phyloP scores from a whole-genome alignment of 2,329 filamentous ascomycete species.

The Penicillium sp. region DNA sequence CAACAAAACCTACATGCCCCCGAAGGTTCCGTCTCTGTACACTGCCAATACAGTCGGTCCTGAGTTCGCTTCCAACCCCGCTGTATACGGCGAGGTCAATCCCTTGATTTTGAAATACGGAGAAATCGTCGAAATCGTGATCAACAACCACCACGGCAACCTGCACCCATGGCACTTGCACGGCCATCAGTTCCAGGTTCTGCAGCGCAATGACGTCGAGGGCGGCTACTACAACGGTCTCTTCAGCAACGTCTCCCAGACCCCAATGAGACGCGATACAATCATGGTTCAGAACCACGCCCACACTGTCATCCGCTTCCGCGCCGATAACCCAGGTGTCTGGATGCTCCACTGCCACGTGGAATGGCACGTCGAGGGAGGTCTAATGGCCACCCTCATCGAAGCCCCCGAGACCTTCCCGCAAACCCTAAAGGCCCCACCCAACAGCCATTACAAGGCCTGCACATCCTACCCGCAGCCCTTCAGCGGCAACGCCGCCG shows the following conservation, averaged over 20 bases:
- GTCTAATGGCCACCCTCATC: slow-evolving; percentile 34
- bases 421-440: slow-evolving; percentile 15
- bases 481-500: slow-evolving; percentile 26
- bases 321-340: slow-evolving; percentile 37
- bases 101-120: slow-evolving; percentile 66
- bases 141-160: slow-evolving; percentile 37
- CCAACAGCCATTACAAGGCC: slow-evolving; percentile 22
- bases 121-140: slow-evolving; percentile 43
- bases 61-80: slow-evolving; percentile 54
- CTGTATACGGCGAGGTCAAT: slow-evolving; percentile 67
- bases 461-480: slow-evolving; percentile 26
- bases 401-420: slow-evolving; percentile 33
- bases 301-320: slow-evolving; percentile 36
- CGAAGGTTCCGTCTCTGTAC: slow-evolving; percentile 78
- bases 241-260: slow-evolving; percentile 25
- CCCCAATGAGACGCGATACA: slow-evolving; percentile 35
- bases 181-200: slow-evolving; percentile 53
- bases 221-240: slow-evolving; percentile 31
- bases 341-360: slow-evolving; percentile 41
- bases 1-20: slow-evolving; percentile 70
- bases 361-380: slow-evolving; percentile 37
- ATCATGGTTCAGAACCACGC: slow-evolving; percentile 35
- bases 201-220: slow-evolving; percentile 31
- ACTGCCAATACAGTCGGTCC: slow-evolving; percentile 64
- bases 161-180: slow-evolving; percentile 53